phyloP scores from a whole-genome alignment of 1,284 basidiomycete genomes.

The Moesziomyces aphidis region DNA sequence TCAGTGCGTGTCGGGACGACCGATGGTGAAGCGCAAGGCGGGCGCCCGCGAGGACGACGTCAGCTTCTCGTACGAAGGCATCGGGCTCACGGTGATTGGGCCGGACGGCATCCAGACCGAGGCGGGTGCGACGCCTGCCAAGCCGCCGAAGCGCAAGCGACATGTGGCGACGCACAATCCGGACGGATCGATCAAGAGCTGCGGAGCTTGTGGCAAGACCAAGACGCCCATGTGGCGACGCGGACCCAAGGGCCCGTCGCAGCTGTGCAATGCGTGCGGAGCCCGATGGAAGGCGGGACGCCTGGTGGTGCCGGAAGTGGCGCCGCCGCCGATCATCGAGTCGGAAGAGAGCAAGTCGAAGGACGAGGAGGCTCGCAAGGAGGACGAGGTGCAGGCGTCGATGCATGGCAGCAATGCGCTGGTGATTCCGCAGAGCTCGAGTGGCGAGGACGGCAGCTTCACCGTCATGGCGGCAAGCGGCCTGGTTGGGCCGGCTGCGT shows the following conservation, averaged over 20 bases:
- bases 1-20: constrained; percentile 48
- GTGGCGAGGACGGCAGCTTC: constrained; percentile 27
- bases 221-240: constrained; percentile 67
- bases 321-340: constrained; percentile 58
- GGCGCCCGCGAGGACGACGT: constrained; percentile 44
- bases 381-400: constrained; percentile 41
- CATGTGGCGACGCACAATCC: constrained; percentile 66
- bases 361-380: constrained; percentile 38
- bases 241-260: constrained; percentile 61
- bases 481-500: constrained; percentile 23
- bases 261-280: constrained; percentile 66
- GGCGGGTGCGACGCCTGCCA: constrained; percentile 25
- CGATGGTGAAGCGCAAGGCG: constrained; percentile 60
- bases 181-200: constrained; percentile 64
- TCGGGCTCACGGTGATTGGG: constrained; percentile 30
- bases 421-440: constrained; percentile 44
- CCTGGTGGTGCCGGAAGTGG: constrained; percentile 61
- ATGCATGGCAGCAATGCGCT: constrained; percentile 50
- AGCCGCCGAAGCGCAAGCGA: constrained; percentile 61
- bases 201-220: constrained; percentile 63
- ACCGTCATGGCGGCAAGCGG: constrained; percentile 32
- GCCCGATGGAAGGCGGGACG: constrained; percentile 65
- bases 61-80: constrained; percentile 41
- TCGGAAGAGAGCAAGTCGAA: constrained; percentile 41
- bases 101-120: constrained; percentile 45